Evolutionary conservation across 2,329 filamentous ascomycete genomes (phyloP), one percentile per base, ranked within the genome.

Genomic region (Trichoderma koningii): DNA sequence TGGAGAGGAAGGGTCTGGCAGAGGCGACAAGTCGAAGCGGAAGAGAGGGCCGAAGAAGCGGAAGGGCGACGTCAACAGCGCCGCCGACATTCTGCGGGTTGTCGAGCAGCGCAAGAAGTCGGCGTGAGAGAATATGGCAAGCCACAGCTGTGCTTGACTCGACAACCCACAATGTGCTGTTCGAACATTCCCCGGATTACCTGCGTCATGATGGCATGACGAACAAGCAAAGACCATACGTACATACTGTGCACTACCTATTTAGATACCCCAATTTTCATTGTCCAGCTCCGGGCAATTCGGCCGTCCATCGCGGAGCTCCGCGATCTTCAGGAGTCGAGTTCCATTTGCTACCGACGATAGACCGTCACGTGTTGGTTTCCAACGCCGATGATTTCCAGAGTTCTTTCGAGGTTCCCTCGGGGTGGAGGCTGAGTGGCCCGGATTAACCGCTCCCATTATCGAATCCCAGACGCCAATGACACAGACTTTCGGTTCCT

Each of bases 21-120:
- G 76, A 14, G 76, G 82, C 55, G 77, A 80, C 51, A 81, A 82
- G 68, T 73, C 81, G 48, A 88, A 89, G 78, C 81, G 89, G 69
- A 92, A 91, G 78, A 85, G 89, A 69, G 88, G 87, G 0, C 80
- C 83, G 0, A 91, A 90, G 81, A 93, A 91, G 80, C 85, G 87
- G 72, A 92, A 91, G 75, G 90, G 90, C 0, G 90, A 93, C 74
- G 87, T 78, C 66, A 92, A 98, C 73, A 94, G 83, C 76, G 90
- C 87, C 15, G 85, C 85, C 5, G 92, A 96, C 80, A 91, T 97
- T 62, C 79, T 96, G 81, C 85, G 85, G 65, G 90, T 92, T 30
- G 84, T 97, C 71, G 90, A 95, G 73, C 78, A 82, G 71, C 79
- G 81, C 52, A 83, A 83, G 70, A 73, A 73, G 38, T 41, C 60